phyloP scores from a whole-genome alignment of 2,329 filamentous ascomycete genomes.

The Thielaviopsis ethacetica region DNA sequence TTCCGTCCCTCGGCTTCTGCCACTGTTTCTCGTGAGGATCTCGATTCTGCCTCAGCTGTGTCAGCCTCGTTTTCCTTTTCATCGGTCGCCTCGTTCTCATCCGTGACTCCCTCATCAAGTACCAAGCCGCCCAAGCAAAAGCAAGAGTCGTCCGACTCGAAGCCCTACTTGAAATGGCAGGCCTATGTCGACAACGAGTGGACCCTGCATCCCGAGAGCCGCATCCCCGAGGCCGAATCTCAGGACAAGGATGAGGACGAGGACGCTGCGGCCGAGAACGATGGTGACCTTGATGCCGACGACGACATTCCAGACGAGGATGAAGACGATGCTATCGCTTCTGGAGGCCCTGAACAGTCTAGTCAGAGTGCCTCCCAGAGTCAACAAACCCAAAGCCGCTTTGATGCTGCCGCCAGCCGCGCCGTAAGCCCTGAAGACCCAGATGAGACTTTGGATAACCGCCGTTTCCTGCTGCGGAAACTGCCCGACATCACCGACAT shows the following conservation, averaged over 20 bases:
- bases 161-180: conserved; percentile 24
- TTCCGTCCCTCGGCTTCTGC: neutral
- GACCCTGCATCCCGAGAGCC: conserved; percentile 23
- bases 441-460: conserved; percentile 10
- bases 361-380: neutral
- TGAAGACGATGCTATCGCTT: neutral
- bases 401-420: conserved; percentile 10
- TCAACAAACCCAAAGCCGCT: neutral
- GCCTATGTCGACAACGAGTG: conserved; percentile 26
- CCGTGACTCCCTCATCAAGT: neutral
- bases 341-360: neutral
- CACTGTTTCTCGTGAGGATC: neutral
- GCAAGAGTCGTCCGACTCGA: conserved; percentile 14
- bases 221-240: conserved; percentile 13
- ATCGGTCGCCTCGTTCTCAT: neutral
- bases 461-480: conserved; percentile 5
- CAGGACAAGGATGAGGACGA: conserved; percentile 16
- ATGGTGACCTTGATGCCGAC: conserved; percentile 13
- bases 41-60: neutral
- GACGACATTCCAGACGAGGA: conserved; percentile 6
- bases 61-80: neutral
- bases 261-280: conserved; percentile 16
- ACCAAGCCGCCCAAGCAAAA: neutral
- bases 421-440: conserved; percentile 13
- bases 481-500: conserved; percentile 7